Conservation (phyloP, 495 filamentous ascomycete genomes). For the Aspergillus avenaceus region DNA sequence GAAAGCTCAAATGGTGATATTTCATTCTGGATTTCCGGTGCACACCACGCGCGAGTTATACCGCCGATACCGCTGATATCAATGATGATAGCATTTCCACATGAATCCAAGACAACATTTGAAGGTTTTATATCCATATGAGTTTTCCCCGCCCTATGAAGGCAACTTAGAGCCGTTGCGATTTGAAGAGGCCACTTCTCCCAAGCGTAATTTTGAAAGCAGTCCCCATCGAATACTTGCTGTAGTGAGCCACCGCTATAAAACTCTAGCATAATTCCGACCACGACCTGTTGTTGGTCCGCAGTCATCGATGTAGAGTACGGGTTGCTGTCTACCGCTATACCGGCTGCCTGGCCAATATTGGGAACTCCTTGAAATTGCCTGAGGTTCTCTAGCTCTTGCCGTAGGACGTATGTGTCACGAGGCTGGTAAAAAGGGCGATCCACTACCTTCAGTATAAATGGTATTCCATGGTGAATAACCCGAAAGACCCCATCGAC, state of each 20-base stretch:
- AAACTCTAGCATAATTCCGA: conserved; percentile 14
- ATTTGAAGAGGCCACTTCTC: conserved; percentile 28
- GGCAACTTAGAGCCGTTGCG: conserved; percentile 12
- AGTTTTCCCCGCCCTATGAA: conserved; percentile 21
- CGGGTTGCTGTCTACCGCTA: conserved; percentile 18
- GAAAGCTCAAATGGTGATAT: conserved; percentile 14
- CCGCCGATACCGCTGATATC: conserved; percentile 17
- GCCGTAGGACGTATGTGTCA: conserved; percentile 16
- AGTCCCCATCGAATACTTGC: conserved; percentile 10
- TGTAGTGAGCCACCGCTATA: conserved; percentile 18
- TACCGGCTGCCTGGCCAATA: conserved; percentile 17
- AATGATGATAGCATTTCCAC: conserved; percentile 19
- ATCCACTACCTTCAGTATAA: conserved; percentile 20
- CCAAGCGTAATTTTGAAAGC: conserved; percentile 10
- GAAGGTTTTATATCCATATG: conserved; percentile 33
- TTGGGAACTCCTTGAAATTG: conserved; percentile 12
- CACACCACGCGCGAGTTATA: conserved; percentile 21
- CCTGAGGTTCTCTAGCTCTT: conserved; percentile 20
- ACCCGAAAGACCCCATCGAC: conserved; percentile 13
- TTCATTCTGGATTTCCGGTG: conserved; percentile 18
- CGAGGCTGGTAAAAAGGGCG: conserved; percentile 16
- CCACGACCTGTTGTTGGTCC: conserved; percentile 10
- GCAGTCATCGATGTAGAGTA: conserved; percentile 12
- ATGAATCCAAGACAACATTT: conserved; percentile 26
- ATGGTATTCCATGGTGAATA: conserved; percentile 3